phyloP scores from a whole-genome alignment of 257 asterid species.

The Nicotiana attenuata region DNA sequence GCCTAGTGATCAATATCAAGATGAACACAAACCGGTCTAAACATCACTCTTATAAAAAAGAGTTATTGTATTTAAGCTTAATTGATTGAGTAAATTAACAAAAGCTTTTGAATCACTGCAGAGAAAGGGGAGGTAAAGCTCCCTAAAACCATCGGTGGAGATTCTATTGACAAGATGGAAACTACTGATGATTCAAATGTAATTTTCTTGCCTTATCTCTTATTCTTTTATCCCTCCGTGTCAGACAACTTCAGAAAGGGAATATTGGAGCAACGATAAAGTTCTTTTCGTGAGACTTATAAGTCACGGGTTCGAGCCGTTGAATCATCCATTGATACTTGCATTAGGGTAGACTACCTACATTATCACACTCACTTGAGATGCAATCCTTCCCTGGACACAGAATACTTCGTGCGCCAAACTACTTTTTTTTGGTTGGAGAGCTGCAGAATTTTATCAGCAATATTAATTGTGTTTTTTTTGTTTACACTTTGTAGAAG shows the following conservation, averaged over 20 bases:
- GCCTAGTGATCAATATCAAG: too few relatives aligned
- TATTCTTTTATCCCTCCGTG: neutral
- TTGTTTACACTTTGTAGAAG: neutral
- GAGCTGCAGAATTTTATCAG: neutral
- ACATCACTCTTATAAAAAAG: too few relatives aligned
- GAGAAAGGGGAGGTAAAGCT: slow-evolving; percentile 9
- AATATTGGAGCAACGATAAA: too few relatives aligned
- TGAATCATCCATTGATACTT: too few relatives aligned
- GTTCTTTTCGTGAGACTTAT: too few relatives aligned
- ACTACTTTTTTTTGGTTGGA: neutral
- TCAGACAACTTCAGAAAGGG: too few relatives aligned
- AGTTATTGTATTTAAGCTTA: neutral
- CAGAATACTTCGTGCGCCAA: too few relatives aligned
- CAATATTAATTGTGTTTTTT: neutral
- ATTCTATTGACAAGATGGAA: slow-evolving; percentile 7
- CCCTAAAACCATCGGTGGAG: neutral
- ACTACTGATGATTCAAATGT: slow-evolving; percentile 11
- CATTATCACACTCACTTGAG: too few relatives aligned
- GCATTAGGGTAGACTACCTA: too few relatives aligned
- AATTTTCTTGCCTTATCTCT: neutral
- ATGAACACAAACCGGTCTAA: too few relatives aligned
- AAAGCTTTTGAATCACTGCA: slow-evolving; percentile 1
- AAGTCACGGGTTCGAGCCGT: too few relatives aligned
- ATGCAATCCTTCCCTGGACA: too few relatives aligned
- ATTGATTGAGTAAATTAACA: neutral